These are phyloP conservation scores for Xerocomellus dryophilus DNA, from an alignment of 768 basidiomycete genomes.

Conservation along the genomic window DNA sequence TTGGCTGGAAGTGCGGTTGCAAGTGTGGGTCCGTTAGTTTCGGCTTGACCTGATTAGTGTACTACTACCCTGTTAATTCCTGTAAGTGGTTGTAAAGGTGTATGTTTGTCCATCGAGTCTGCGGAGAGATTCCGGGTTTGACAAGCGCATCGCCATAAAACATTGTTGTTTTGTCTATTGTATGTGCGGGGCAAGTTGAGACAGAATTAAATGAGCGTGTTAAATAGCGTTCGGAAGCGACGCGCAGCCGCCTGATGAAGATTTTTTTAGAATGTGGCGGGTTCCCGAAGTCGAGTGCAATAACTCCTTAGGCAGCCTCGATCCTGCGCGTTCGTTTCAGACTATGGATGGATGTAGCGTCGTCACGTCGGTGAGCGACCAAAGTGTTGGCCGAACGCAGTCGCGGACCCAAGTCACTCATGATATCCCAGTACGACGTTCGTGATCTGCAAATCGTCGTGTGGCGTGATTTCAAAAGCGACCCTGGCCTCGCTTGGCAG, in stretches of 20 bases:
- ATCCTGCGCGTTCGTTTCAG: background rate
- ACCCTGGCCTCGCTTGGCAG: constrained; percentile 20
- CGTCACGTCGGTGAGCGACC: background rate
- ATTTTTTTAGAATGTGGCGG: background rate
- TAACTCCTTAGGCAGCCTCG: background rate
- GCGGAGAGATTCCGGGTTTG: background rate
- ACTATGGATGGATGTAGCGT: background rate
- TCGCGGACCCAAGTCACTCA: too few species aligned
- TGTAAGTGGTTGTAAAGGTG: background rate
- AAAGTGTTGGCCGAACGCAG: too few species aligned
- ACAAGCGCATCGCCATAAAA: background rate
- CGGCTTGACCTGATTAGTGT: background rate
- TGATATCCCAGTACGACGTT: too few species aligned
- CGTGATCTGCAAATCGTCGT: constrained; percentile 14
- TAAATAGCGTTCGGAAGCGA: background rate
- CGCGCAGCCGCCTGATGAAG: background rate
- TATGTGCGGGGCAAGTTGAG: too few species aligned
- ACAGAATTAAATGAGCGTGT: background rate
- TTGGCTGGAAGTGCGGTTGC: background rate
- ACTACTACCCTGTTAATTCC: background rate
- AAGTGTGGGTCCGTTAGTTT: background rate
- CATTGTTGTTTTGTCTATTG: background rate
- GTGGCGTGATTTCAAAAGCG: constrained; percentile 4
- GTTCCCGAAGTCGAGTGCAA: background rate
- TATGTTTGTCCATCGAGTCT: background rate